Base-by-base conservation (phyloP, 495 filamentous ascomycete genomes). In the Pyronema omphalodes region DNA sequence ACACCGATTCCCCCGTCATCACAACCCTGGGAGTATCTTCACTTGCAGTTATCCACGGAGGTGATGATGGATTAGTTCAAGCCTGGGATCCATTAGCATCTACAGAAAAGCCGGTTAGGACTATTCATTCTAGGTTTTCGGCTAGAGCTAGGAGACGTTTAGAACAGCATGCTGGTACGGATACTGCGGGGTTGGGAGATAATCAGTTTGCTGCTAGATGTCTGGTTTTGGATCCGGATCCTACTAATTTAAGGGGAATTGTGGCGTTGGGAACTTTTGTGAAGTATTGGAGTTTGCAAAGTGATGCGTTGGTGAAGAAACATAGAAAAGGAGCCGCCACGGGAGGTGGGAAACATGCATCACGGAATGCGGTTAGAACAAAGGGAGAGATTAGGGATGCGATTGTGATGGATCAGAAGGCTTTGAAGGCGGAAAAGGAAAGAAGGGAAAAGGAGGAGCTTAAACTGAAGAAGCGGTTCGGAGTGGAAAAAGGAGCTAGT, bases 71-170 rank as follows among this genome's bases (percentile, higher is more conserved):
- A 8, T 76, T 96, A 7, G 88, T 96, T 7, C 91, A 96, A 63
- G 84, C 86, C 6, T 98, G 93, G 93, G 91, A 98, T 71, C 87
- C 85, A 17, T 69, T 98, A 19, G 86, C 83, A 1, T 96, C 91
- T 0, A 83, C 75, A 6, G 70, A 76, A 8, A 76, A 79, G 19
- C 87, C 89, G 0, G 76, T 96, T 56, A 80, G 88, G 17, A 95
- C 88, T 3, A 74, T 98, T 51, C 91, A 93, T 56, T 88, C 87
- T 0, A 81, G 85, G 8, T 91, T 93, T 61, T 83, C 84, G 0
- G 78, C 81, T 15, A 81, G 88, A 8, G 83, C 88, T 40, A 78
- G 84, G 47, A 80, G 84, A 53, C 75, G 79, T 1, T 70, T 87
- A 40, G 73, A 81, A 4, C 84, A 86, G 63, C 81, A 83, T 66